These are phyloP conservation scores for Acidiella bohemica DNA, from an alignment of 495 filamentous ascomycete species.

Conservation along the genomic window DNA sequence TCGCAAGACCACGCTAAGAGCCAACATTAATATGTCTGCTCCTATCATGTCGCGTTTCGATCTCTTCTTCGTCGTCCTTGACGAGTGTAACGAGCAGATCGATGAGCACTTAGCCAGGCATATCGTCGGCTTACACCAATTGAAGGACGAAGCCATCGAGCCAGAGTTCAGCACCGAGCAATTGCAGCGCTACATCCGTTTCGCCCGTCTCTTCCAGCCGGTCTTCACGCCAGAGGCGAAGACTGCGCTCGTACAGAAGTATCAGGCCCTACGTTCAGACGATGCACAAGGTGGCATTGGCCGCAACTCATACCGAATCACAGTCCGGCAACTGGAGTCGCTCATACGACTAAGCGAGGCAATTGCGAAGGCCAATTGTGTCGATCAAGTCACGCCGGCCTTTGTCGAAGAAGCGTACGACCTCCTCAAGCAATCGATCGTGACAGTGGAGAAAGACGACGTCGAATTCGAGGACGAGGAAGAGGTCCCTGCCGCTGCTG, in stretches of 20 bases:
- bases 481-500: conserved; percentile 25
- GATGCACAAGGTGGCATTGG: conserved; percentile 91
- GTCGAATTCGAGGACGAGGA: conserved; percentile 88
- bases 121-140: conserved; percentile 87
- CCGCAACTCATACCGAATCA: conserved; percentile 89
- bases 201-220: conserved; percentile 86
- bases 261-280: conserved; percentile 89
- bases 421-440: conserved; percentile 82
- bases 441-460: conserved; percentile 95
- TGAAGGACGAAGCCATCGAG: conserved; percentile 76
- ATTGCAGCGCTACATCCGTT: conserved; percentile 92
- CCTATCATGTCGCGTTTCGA: conserved; percentile 99
- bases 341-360: conserved; percentile 90
- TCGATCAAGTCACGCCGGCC: conserved; percentile 70
- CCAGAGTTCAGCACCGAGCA: conserved; percentile 95
- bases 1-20: conserved; percentile 79
- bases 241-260: conserved; percentile 71
- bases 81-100: conserved; percentile 85
- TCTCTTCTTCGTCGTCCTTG: conserved; percentile 94
- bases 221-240: conserved; percentile 85
- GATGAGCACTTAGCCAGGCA: conserved; percentile 86
- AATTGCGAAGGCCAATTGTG: conserved; percentile 93
- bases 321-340: conserved; percentile 87
- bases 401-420: conserved; percentile 88
- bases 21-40: conserved; percentile 96